Percentiles rank a stretch among this genome's conserved stretches.
phyloP scores from a whole-genome alignment of 2,329 filamentous ascomycete species.

The Microcyclospora tardicrescens region DNA sequence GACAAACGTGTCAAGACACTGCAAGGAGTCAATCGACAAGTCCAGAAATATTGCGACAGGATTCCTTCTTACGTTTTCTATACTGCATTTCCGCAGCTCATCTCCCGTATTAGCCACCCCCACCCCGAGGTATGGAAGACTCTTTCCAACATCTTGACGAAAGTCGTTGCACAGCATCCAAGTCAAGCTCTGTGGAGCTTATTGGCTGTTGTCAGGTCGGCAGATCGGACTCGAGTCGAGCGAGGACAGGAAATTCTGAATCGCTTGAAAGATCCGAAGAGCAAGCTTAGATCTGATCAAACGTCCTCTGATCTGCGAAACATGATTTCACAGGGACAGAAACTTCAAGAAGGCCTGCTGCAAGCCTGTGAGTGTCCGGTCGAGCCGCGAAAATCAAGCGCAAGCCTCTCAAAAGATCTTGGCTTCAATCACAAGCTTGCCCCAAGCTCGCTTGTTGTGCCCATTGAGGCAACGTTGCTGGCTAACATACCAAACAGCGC shows the following conservation, averaged over 20 bases:
- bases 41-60: constrained; percentile 64
- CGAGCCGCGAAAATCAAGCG: constrained; percentile 54
- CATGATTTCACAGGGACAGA: constrained; percentile 67
- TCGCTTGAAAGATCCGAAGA: constrained; percentile 36
- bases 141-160: constrained; percentile 66
- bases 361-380: constrained; percentile 68
- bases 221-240: constrained; percentile 52
- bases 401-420: constrained; percentile 66
- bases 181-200: constrained; percentile 87
- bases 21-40: constrained; percentile 54
- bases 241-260: constrained; percentile 33
- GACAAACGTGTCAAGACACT: constrained; percentile 52
- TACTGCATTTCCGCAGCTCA: constrained; percentile 76
- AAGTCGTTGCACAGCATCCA: constrained; percentile 76
- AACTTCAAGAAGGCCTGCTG: constrained; percentile 69
- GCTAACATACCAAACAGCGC: constrained; percentile 63
- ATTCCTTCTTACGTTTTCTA: constrained; percentile 70
- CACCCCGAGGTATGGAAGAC: constrained; percentile 65
- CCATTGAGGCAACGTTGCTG: constrained; percentile 71
- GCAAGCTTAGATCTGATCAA: constrained; percentile 40
- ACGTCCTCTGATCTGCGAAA: constrained; percentile 49
- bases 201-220: constrained; percentile 73
- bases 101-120: constrained; percentile 87
- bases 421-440: constrained; percentile 73
- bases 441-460: constrained; percentile 76